Base-by-base conservation (phyloP, 2,329 filamentous ascomycete species). In the Chaetomiaceae sp. region DNA sequence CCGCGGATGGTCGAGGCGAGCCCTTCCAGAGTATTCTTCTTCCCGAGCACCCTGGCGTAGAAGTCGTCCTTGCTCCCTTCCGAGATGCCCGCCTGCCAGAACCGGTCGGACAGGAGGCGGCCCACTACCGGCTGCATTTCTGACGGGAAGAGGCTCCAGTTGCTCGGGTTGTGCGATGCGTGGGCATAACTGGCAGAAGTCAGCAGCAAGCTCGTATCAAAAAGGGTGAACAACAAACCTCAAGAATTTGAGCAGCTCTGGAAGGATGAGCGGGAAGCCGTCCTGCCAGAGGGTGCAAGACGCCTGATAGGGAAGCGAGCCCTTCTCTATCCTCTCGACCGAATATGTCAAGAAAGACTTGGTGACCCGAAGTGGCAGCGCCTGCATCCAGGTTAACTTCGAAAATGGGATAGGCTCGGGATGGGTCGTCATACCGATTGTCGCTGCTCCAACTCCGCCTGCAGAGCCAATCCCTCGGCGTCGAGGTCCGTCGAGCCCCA, bases 71-170 rank as follows among this genome's bases (percentile, higher is more conserved):
- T 91, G 63, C 89, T 97, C 23, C 95, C 94, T 57, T 87, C 88
- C 0, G 94, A 97, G 47, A 99, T 99, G 9, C 94, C 94, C 6
- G 91, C 90, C 75, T 99, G 94, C 94, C 94, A 99, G 69, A 99
- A 99, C 22, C 94, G 82, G 70, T 99, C 94, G 14, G 91, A 95
- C 20, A 99, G 74, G 19, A 97, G 90, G 20, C 89, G 82, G 39
- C 84, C 81, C 36, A 97, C 88, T 48, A 95, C 83, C 5, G 79
- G 74, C 54, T 85, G 85, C 76, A 95, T 86, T 38, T 95, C 89
- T 11, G 75, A 68, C 1, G 91, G 86, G 15, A 96, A 72, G 29
- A 85, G 81, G 9, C 79, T 76, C 92, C 94, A 99, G 65, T 91
- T 95, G 19, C 81, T 76, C 1, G 89, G 82, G 63, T 96, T 91